Conservation (phyloP, 495 filamentous ascomycete species). For the Cryomyces antarcticus region DNA sequence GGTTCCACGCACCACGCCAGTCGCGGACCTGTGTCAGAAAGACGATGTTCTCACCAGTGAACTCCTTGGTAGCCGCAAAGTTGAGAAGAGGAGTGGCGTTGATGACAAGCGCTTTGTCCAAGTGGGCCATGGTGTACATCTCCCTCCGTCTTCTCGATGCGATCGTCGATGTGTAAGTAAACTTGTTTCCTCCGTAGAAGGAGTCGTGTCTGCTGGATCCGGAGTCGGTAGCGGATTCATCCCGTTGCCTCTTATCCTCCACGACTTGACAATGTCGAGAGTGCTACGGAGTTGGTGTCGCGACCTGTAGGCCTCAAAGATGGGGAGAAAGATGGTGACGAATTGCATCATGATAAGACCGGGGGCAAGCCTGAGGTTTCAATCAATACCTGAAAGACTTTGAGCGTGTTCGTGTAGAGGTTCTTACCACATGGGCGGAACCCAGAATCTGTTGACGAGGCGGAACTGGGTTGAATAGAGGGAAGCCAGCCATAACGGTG, state of each 20-base stretch:
- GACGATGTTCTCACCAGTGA: constrained; percentile 20
- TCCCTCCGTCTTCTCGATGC: background rate
- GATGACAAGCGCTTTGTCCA: constrained; percentile 11
- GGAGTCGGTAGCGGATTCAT: background rate
- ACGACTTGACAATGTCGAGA: background rate
- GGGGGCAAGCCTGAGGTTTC: constrained; percentile 11
- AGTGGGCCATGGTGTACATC: constrained; percentile 13
- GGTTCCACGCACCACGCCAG: constrained; percentile 13
- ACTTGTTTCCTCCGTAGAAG: constrained; percentile 2
- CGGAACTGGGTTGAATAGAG: constrained; percentile 8
- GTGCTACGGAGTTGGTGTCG: background rate
- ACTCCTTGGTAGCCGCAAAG: constrained; percentile 13
- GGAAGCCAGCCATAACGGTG: constrained; percentile 17
- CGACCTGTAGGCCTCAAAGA: constrained; percentile 9
- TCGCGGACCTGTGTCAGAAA: constrained; percentile 17
- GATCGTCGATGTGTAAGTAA: background rate
- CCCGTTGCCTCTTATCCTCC: background rate
- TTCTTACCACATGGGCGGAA: constrained; percentile 16
- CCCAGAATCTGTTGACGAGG: constrained; percentile 9
- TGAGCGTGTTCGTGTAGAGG: background rate
- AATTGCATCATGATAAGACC: constrained; percentile 16
- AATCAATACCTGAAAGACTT: background rate
- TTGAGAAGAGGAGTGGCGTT: constrained; percentile 15
- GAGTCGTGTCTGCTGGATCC: background rate
- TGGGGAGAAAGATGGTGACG: constrained; percentile 14